A percentile compares a stretch with the other conserved stretches of the same genome.
Conservation (phyloP, 768 basidiomycete species). For the Psilocybe cubensis region DNA sequence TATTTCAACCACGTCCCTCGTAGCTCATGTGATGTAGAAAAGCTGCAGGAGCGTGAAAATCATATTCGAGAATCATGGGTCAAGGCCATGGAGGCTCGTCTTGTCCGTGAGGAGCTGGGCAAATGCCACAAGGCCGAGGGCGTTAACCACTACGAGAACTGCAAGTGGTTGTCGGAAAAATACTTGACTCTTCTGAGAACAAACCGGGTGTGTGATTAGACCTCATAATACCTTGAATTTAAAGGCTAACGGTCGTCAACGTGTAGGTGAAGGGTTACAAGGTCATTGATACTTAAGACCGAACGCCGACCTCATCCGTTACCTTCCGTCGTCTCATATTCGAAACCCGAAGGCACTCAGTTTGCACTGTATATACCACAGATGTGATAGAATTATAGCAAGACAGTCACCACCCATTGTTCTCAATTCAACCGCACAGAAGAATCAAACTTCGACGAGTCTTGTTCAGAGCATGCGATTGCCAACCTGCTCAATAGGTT, state of each 20-base stretch:
- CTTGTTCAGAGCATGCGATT: background rate
- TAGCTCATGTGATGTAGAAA: constrained; percentile 41
- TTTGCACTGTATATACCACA: constrained; percentile 7
- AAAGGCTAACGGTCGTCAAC: background rate
- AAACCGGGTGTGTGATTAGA: constrained; percentile 65
- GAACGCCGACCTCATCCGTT: constrained; percentile 5
- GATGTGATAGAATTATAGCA: constrained; percentile 4
- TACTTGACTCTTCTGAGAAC: constrained; percentile 80
- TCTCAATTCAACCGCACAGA: background rate
- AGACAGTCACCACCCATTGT: background rate
- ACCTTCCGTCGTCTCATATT: background rate
- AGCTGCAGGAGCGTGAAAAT: constrained; percentile 70
- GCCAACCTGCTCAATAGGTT: background rate
- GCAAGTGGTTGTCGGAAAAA: constrained; percentile 83
- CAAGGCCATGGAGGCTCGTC: constrained; percentile 87
- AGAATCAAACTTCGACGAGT: background rate
- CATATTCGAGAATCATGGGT: constrained; percentile 93
- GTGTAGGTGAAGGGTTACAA: constrained; percentile 84
- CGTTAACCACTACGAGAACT: constrained; percentile 89
- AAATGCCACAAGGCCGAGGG: constrained; percentile 92
- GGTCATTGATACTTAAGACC: constrained; percentile 55
- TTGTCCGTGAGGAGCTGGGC: constrained; percentile 86
- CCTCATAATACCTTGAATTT: background rate
- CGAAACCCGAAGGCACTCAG: background rate
- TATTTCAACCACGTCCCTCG: background rate